Base-by-base conservation (phyloP, 2,329 filamentous ascomycete genomes). In the Stemphylium lycopersici region DNA sequence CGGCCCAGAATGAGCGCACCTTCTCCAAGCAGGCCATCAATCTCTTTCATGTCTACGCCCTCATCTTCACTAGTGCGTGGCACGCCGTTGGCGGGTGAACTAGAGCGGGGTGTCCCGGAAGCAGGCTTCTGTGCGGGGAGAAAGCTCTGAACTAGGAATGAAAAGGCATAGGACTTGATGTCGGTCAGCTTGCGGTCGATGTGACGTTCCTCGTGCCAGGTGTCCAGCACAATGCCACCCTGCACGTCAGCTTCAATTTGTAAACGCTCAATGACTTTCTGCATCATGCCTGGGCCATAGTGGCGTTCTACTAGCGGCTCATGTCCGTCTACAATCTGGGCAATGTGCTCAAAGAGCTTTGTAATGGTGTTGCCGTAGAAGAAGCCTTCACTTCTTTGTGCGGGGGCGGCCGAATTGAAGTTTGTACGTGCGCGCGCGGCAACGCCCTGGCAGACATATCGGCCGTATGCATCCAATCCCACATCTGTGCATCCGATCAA, bases 131-230 rank as follows among this genome's bases (percentile, higher is more conserved):
- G 88, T 26, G 84, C 81, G 0, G 90, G 87, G 41, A 96, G 74
- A 72, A 96, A 97, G 77, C 93, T 97, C 76, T 97, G 93, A 0
- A 98, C 93, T 39, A 99, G 79, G 71, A 99, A 99, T 0, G 93
- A 96, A 74, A 96, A 99, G 0, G 95, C 93, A 71, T 99, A 99
- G 50, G 93, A 96, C 78, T 96, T 98, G 75, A 96, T 91, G 69
- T 99, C 95, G 2, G 90, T 98, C 57, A 99, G 80, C 70, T 89
- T 91, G 66, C 93, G 86, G 70, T 93, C 90, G 42, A 99, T 86
- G 55, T 81, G 84, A 55, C 92, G 85, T 70, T 98, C 93, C 61
- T 99, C 95, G 50, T 87, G 88, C 92, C 95, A 99, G 0, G 93
- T 95, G 72, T 99, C 95, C 47, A 99, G 80, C 54, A 99, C 88